Evolutionary conservation across 2,329 filamentous ascomycete species (phyloP).

Genomic region (Calonectria hongkongensis): DNA sequence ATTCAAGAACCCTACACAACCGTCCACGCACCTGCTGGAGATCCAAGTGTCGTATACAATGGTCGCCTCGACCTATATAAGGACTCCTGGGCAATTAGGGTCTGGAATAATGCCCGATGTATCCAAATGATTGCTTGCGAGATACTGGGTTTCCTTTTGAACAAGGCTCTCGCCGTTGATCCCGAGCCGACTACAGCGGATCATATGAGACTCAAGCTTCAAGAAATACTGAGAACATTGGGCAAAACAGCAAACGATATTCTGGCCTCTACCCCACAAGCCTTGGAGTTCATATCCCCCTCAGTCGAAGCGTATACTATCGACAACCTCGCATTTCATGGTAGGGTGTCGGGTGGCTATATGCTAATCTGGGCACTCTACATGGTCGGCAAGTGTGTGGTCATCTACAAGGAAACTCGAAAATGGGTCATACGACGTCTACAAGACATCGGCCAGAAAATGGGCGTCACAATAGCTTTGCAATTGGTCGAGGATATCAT

Average conservation of each 20-base stretch:
- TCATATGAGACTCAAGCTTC: neutral
- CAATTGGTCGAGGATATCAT: neutral
- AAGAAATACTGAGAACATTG: neutral
- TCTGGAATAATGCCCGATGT: neutral
- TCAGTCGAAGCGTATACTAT: no score
- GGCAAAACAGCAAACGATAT: neutral
- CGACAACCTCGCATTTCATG: neutral
- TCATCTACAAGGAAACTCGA: neutral
- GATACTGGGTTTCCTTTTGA: neutral
- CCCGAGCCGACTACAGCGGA: neutral
- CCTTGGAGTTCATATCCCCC: neutral
- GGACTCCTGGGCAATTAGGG: constrained; percentile 1
- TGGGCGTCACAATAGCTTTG: neutral
- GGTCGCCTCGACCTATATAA: constrained; percentile 8
- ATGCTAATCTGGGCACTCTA: neutral
- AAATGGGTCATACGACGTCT: neutral
- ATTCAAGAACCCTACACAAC: neutral
- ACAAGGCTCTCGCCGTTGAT: neutral
- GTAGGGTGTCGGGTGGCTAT: neutral
- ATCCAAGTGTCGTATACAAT: neutral
- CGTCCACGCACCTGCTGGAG: neutral
- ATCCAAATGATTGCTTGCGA: neutral
- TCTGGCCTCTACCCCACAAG: neutral
- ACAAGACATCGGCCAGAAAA: neutral
- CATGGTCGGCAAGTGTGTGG: neutral